A percentile compares a stretch with the other conserved stretches of the same genome.
phyloP scores from a whole-genome alignment of 1,139 yeast genomes.

The Magnusiomyces sp. region DNA sequence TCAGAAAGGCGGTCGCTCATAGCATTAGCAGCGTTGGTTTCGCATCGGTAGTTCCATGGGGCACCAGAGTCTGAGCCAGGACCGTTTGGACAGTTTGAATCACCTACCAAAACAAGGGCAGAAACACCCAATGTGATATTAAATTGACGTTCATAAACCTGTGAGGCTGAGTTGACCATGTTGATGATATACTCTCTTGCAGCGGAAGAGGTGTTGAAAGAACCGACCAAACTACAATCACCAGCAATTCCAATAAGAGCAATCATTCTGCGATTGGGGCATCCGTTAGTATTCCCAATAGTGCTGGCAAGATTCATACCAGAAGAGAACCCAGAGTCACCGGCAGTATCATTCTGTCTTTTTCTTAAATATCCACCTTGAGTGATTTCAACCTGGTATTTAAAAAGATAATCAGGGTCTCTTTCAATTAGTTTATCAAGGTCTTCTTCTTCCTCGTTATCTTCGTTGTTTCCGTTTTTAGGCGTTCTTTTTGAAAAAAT shows the following conservation, averaged over 20 bases:
- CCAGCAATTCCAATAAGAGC: conserved; percentile 35
- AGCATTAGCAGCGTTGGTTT: conserved; percentile 15
- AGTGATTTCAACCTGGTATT: conserved; percentile 18
- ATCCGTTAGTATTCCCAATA: conserved; percentile 31
- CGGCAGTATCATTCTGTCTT: conserved; percentile 23
- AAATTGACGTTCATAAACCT: conserved; percentile 31
- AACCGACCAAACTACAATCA: conserved; percentile 31
- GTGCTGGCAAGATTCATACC: conserved; percentile 26
- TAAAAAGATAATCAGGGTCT: conserved; percentile 25
- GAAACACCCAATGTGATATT: conserved; percentile 32
- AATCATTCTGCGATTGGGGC: conserved; percentile 29
- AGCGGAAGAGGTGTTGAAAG: conserved; percentile 25
- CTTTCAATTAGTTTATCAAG: not conserved
- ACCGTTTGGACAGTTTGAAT: conserved; percentile 23
- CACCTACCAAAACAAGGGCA: conserved; percentile 18
- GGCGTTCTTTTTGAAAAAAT: too few species aligned
- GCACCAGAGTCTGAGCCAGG: conserved; percentile 18
- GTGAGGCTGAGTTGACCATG: conserved; percentile 32
- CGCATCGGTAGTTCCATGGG: conserved; percentile 31
- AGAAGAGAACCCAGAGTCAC: conserved; percentile 25
- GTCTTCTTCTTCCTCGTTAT: not conserved
- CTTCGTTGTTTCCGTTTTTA: not conserved
- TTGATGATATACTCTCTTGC: conserved; percentile 30
- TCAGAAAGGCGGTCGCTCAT: conserved; percentile 28
- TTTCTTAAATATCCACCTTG: too few species aligned